Evolutionary conservation across 306 rosid species (phyloP), one percentile per base, ranked within the genome.

Genomic region (Mimosa pudica): DNA sequence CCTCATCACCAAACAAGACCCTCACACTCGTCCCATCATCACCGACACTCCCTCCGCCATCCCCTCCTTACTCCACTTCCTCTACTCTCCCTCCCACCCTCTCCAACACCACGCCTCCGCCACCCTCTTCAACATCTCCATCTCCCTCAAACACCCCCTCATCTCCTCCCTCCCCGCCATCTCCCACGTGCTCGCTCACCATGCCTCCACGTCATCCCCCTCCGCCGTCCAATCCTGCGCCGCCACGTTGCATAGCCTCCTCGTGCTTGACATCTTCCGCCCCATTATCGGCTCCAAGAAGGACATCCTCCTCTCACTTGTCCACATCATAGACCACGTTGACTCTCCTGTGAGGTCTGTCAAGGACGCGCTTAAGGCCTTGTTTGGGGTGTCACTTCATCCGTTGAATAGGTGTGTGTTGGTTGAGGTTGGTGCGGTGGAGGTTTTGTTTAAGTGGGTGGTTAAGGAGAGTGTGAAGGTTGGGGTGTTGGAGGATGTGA

Each of bases 101-200:
- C 70, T 89, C 1, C 99, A 95, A 55, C 97, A 92, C 6, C 87
- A 93, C 91, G 99, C 99, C 47, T 90, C 99, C 3, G 97, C 98
- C 10, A 87, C 98, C 0, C 91, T 95, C 10, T 89, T 95, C 44
- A 95, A 95, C 84, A 85, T 95, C 70, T 95, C 99, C 0, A 95
- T 95, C 45, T 78, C 97, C 49, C 80, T 78, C 35, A 93, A 88
- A 45, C 86, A 88, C 10, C 63, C 86, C 7, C 82, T 95, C 61
- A 86, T 95, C 75, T 84, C 93, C 75, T 90, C 91, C 51, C 97
- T 95, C 68, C 96, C 93, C 80, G 96, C 98, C 1, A 67, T 95
- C 20, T 88, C 99, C 0, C 94, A 95, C 78, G 84, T 83, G 12
- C 94, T 95, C 16, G 75, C 90, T 12, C 81, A 84, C 71, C 98